These are phyloP conservation scores for Chaetomiaceae sp. DNA, from an alignment of 2,329 filamentous ascomycete genomes.

Conservation along the genomic window DNA sequence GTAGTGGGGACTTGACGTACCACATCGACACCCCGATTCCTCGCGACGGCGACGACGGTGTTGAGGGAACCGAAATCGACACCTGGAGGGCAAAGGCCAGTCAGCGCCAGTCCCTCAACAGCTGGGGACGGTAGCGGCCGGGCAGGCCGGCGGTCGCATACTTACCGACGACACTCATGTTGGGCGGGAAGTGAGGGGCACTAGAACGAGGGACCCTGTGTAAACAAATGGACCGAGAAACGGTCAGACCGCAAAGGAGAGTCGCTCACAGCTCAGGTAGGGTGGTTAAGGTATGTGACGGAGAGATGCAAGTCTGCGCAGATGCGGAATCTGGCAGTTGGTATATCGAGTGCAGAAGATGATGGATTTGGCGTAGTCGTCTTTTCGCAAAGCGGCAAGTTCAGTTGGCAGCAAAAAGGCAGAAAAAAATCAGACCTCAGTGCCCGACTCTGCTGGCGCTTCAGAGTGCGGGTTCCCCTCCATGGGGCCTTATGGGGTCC, in stretches of 20 bases:
- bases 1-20: conserved; percentile 54
- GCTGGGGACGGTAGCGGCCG: not conserved
- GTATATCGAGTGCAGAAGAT: conserved; percentile 10
- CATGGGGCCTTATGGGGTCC: conserved; percentile 19
- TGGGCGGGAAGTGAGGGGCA: conserved; percentile 30
- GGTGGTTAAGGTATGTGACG: conserved; percentile 9
- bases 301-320: conserved; percentile 10
- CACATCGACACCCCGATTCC: conserved; percentile 98
- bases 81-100: conserved; percentile 43
- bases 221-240: conserved; percentile 13
- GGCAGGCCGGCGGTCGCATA: conserved; percentile 17
- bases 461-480: conserved; percentile 19
- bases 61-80: conserved; percentile 95
- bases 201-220: conserved; percentile 3
- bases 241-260: not conserved
- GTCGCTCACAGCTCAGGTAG: conserved; percentile 21
- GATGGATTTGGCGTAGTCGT: conserved; percentile 2
- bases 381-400: conserved; percentile 10
- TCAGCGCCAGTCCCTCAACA: not conserved
- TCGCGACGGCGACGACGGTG: conserved; percentile 94
- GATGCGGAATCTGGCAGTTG: conserved; percentile 20
- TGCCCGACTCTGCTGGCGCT: conserved; percentile 20
- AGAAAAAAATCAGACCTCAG: conserved; percentile 23
- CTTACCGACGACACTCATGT: conserved; percentile 55
- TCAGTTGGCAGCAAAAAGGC: conserved; percentile 14